Evolutionary conservation across 768 basidiomycete species (phyloP).

Genomic region (Sarcomyxa edulis): DNA sequence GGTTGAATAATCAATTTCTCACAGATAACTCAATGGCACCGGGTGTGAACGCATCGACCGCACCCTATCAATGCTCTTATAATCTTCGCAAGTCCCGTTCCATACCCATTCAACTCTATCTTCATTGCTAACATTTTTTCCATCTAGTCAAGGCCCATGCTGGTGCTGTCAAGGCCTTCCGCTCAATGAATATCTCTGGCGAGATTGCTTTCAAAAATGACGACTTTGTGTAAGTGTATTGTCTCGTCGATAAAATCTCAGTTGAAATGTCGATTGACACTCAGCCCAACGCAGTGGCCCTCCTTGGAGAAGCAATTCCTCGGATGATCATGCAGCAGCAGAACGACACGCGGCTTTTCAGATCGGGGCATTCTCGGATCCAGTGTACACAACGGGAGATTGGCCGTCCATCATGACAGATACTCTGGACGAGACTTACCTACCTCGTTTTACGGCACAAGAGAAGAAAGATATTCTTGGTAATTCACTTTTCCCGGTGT

Average conservation of each 20-base stretch:
- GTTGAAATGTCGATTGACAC: neutral
- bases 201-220: constrained; percentile 52
- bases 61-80: constrained; percentile 40
- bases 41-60: constrained; percentile 36
- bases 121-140: neutral
- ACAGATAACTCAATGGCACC: constrained; percentile 34
- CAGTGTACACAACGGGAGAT: constrained; percentile 44
- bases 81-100: constrained; percentile 29
- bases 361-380: constrained; percentile 45
- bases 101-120: no score
- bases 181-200: constrained; percentile 42
- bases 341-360: constrained; percentile 47
- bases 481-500: no score
- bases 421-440: constrained; percentile 36
- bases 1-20: neutral
- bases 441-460: constrained; percentile 42
- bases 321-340: constrained; percentile 37
- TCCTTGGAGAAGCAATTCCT: constrained; percentile 40
- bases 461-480: constrained; percentile 41
- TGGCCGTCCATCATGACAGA: constrained; percentile 48
- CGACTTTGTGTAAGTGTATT: constrained; percentile 40
- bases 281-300: constrained; percentile 25
- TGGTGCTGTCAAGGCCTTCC: constrained; percentile 45
- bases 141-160: constrained; percentile 40
- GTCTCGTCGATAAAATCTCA: no score